phyloP scores from a whole-genome alignment of 352 stramenopile genomes.

The Albugo candida region DNA sequence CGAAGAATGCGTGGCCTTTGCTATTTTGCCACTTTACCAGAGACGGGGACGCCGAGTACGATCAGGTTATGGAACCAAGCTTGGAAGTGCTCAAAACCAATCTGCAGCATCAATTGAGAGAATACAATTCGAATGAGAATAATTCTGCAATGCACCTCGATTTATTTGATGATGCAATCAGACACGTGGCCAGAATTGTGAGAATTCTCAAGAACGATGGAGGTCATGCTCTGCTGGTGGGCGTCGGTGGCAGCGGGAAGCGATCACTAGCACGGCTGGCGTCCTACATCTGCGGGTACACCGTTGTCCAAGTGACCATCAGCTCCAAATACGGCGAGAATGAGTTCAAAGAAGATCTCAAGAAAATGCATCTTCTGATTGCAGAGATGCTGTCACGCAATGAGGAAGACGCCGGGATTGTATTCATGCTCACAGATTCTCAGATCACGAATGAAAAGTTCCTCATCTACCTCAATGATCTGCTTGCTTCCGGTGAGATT shows the following conservation, averaged over 20 bases:
- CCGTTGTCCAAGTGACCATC: slow-evolving; percentile 86
- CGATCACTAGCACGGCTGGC: slow-evolving; percentile 84
- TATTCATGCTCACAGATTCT: slow-evolving; percentile 90
- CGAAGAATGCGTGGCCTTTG: slow-evolving; percentile 88
- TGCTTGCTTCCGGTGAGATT: slow-evolving; percentile 86
- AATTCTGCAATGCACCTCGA: slow-evolving; percentile 93
- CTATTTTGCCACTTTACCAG: slow-evolving; percentile 94
- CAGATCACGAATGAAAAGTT: slow-evolving; percentile 96
- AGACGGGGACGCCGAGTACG: slow-evolving; percentile 84
- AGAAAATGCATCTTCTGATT: slow-evolving; percentile 86
- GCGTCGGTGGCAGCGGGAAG: slow-evolving; percentile 88
- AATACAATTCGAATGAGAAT: slow-evolving; percentile 93
- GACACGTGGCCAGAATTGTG: slow-evolving; percentile 89
- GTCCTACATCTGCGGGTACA: slow-evolving; percentile 86
- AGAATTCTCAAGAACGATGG: slow-evolving; percentile 83
- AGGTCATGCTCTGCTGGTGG: slow-evolving; percentile 85
- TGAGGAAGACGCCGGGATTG: slow-evolving; percentile 72
- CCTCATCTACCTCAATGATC: slow-evolving; percentile 91
- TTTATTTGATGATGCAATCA: slow-evolving; percentile 93
- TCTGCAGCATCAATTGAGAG: slow-evolving; percentile 74
- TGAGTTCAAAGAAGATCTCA: slow-evolving; percentile 93
- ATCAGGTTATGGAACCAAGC: slow-evolving; percentile 82
- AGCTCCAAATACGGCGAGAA: slow-evolving; percentile 88
- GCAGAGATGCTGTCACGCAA: slow-evolving; percentile 80
- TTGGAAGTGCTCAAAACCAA: slow-evolving; percentile 79